Evolutionary conservation across 768 basidiomycete species (phyloP).

Genomic region (Rhodocollybia butyracea): DNA sequence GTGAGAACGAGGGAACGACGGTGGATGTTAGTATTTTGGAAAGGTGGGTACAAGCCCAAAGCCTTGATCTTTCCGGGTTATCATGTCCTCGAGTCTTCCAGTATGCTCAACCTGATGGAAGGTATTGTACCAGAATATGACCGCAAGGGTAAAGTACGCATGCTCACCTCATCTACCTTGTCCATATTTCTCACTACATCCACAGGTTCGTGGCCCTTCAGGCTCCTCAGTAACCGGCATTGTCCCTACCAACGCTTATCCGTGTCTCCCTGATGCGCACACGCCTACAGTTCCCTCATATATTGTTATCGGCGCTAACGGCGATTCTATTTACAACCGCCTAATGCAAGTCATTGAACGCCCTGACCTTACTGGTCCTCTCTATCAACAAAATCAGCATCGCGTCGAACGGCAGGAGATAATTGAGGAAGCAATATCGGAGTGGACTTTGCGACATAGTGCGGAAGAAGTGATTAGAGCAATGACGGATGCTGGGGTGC

Average conservation of each 20-base stretch:
- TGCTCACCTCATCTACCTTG: neutral
- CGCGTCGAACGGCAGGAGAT: constrained; percentile 61
- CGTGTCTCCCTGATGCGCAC: constrained; percentile 49
- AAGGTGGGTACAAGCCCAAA: constrained; percentile 37
- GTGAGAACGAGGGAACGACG: constrained; percentile 38
- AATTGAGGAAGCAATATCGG: constrained; percentile 61
- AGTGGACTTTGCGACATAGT: constrained; percentile 50
- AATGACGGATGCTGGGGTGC: constrained; percentile 53
- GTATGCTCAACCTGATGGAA: constrained; percentile 77
- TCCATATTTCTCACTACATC: neutral
- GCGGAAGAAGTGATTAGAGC: constrained; percentile 50
- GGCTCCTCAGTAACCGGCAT: constrained; percentile 75
- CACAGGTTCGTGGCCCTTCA: constrained; percentile 64
- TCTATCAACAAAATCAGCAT: constrained; percentile 54
- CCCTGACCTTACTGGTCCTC: constrained; percentile 53
- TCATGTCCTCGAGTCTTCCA: constrained; percentile 20
- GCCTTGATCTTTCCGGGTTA: neutral
- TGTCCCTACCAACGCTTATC: constrained; percentile 73
- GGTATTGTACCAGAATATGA: constrained; percentile 75
- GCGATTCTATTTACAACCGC: constrained; percentile 65
- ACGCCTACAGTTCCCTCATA: constrained; percentile 44
- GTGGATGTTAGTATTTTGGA: constrained; percentile 80
- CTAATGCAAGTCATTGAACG: constrained; percentile 62
- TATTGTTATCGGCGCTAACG: constrained; percentile 71
- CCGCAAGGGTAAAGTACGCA: constrained; percentile 58